Evolutionary conservation across 2,329 filamentous ascomycete species (phyloP), one percentile per base, ranked within the genome.

Genomic region (Calonectria leucothoes): DNA sequence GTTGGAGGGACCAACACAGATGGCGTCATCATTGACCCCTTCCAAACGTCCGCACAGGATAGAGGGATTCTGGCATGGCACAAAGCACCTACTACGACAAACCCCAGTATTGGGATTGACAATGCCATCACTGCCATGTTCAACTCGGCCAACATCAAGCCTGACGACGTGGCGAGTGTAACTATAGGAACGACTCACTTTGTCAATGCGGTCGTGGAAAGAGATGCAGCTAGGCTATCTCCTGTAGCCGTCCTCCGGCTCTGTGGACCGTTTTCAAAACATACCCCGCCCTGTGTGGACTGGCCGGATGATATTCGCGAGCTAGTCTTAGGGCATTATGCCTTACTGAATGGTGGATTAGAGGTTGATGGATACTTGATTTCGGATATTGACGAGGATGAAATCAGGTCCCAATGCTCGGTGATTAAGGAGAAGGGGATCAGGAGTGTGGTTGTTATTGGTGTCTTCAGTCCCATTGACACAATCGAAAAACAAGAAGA

Each of bases 181-280:
- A 88, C 88, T 3, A 89, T 90, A 74, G 89, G 89, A 66, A 89
- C 88, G 1, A 91, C 90, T 0, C 89, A 91, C 72, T 91, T 91
- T 76, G 85, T 91, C 76, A 92, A 91, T 73, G 89, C 89, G 11
- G 88, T 91, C 3, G 84, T 91, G 1, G 89, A 91, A 79, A 83
- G 87, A 52, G 89, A 91, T 73, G 83, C 83, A 10, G 78, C 84
- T 1, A 85, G 88, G 2, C 81, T 91, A 3, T 85, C 86, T 17
- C 83, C 81, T 6, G 89, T 91, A 6, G 90, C 89, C 2, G 89
- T 91, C 2, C 77, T 92, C 20, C 86, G 90, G 7, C 85, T 91
- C 6, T 89, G 87, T 52, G 88, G 89, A 0, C 88, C 88, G 0
- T 91, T 89, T 73, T 87, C 88, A 3, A 87, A 88, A 70, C 85